Conservation (phyloP, 768 basidiomycete species). For the Mycena haematopus region DNA sequence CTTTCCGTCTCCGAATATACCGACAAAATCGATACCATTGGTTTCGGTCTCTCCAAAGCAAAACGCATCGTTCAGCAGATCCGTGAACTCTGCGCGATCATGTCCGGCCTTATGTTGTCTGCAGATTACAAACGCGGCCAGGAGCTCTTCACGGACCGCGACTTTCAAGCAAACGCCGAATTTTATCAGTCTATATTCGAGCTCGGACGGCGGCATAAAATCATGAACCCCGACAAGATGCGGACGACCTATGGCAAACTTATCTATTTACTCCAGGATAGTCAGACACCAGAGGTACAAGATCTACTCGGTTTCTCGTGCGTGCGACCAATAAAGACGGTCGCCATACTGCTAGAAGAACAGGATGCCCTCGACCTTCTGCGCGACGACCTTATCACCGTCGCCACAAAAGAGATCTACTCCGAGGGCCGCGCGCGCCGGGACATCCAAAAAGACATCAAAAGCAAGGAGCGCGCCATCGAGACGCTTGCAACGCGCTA, state of each 20-base stretch:
- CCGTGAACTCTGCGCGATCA: constrained; percentile 85
- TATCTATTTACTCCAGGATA: constrained; percentile 87
- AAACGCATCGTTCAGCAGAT: constrained; percentile 89
- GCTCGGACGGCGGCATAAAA: constrained; percentile 84
- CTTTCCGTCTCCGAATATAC: constrained; percentile 88
- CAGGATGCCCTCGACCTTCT: constrained; percentile 70
- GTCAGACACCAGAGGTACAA: constrained; percentile 82
- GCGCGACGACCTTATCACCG: constrained; percentile 74
- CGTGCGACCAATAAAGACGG: constrained; percentile 78
- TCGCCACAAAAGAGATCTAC: constrained; percentile 85
- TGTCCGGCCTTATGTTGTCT: constrained; percentile 81
- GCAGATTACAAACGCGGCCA: constrained; percentile 92
- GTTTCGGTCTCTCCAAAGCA: constrained; percentile 80
- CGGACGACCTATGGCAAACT: constrained; percentile 87
- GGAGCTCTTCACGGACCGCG: constrained; percentile 80
- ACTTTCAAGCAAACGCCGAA: constrained; percentile 79
- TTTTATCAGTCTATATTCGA: constrained; percentile 86
- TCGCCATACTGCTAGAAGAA: constrained; percentile 70
- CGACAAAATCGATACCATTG: constrained; percentile 86
- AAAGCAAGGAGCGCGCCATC: constrained; percentile 83
- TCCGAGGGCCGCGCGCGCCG: constrained; percentile 73
- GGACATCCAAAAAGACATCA: constrained; percentile 87
- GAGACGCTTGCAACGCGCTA: constrained; percentile 74
- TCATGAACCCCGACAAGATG: constrained; percentile 95
- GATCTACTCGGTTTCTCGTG: constrained; percentile 83